A percentile compares a stretch with the other conserved stretches of the same genome.
phyloP scores from a whole-genome alignment of 1,284 basidiomycete genomes.

The Trametes pubescens region DNA sequence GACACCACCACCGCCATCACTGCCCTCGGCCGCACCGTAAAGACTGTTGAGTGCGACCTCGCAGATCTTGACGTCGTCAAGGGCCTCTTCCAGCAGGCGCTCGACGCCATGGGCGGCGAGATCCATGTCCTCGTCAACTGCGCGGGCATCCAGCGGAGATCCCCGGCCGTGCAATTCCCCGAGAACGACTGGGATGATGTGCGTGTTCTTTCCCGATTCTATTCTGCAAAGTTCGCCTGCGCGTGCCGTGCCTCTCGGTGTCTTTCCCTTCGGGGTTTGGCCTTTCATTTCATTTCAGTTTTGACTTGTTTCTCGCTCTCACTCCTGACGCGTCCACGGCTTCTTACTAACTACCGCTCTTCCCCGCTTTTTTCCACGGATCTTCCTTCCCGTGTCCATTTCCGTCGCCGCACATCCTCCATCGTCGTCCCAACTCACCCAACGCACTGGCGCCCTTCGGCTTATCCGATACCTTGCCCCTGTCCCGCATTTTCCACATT shows the following conservation, averaged over 20 bases:
- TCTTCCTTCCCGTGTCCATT: constrained; percentile 27
- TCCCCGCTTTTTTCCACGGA: constrained; percentile 31
- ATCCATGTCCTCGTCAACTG: constrained; percentile 94
- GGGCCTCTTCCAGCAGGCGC: constrained; percentile 69
- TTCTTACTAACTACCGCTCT: constrained; percentile 33
- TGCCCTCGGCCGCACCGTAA: constrained; percentile 50
- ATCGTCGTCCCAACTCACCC: constrained; percentile 23
- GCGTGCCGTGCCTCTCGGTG: constrained; percentile 24
- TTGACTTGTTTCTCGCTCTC: constrained; percentile 29
- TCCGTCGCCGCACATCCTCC: constrained; percentile 29
- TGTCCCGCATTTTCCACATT: constrained; percentile 14
- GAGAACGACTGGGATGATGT: constrained; percentile 94
- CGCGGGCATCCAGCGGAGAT: constrained; percentile 92
- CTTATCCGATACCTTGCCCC: constrained; percentile 27
- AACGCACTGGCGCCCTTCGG: constrained; percentile 22
- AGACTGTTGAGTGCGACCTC: constrained; percentile 81
- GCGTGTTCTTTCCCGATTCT: constrained; percentile 41
- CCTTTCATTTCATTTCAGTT: constrained; percentile 27
- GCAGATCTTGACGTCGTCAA: constrained; percentile 73
- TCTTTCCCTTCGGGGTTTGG: constrained; percentile 13
- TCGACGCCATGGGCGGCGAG: constrained; percentile 65
- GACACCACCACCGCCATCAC: constrained; percentile 64
- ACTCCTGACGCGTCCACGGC: constrained; percentile 28
- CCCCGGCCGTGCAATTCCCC: constrained; percentile 82
- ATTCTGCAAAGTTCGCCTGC: constrained; percentile 3